Evolutionary conservation across 139 green algal genomes (phyloP).

Genomic region (Tetradesmus obliquus): DNA sequence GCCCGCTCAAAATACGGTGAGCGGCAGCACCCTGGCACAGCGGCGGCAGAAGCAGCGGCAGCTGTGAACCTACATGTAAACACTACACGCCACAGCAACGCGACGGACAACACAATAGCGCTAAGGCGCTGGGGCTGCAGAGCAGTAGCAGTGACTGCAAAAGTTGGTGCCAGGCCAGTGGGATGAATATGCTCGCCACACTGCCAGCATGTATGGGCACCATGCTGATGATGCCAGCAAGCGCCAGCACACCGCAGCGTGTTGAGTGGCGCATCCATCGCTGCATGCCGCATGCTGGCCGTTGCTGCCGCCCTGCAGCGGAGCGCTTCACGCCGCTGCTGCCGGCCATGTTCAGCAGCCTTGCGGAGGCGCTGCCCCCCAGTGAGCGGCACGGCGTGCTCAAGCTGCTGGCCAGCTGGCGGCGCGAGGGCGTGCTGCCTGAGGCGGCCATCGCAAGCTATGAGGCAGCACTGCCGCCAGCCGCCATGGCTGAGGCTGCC

Average conservation of each 20-base stretch:
- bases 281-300: not conserved
- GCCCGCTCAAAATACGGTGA: constrained; percentile 42
- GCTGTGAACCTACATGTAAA: not conserved
- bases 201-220: no score
- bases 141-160: no score
- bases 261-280: not conserved
- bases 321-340: constrained; percentile 40
- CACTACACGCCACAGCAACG: no score
- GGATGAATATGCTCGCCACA: no score
- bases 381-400: constrained; percentile 2
- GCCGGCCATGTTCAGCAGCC: constrained; percentile 31
- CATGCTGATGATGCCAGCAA: not conserved
- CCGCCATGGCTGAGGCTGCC: constrained; percentile 12
- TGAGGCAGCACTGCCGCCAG: constrained; percentile 17
- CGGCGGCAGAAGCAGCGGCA: not conserved
- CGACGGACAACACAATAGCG: no score
- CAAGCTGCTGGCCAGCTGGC: constrained; percentile 40
- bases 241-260: not conserved
- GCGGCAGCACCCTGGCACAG: not conserved
- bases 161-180: no score
- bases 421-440: constrained; percentile 3
- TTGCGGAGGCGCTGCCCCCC: not conserved
- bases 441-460: not conserved
- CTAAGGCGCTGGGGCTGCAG: no score
- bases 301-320: not conserved